Evolutionary conservation across 192 early-diverging fungal genomes (phyloP).

Genomic region (Entomortierella parvispora): DNA sequence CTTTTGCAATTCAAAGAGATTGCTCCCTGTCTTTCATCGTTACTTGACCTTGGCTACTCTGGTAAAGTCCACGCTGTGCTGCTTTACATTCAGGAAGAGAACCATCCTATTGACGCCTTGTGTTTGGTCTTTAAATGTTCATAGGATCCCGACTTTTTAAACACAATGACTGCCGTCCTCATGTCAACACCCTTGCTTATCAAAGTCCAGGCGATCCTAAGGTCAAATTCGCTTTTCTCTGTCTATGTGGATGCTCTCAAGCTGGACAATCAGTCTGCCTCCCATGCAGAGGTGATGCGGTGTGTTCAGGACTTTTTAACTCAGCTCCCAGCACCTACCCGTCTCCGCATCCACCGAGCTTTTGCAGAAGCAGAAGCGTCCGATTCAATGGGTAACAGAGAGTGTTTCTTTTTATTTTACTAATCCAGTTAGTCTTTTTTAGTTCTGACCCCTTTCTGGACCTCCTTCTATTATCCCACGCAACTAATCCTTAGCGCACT

Average conservation of each 20-base stretch:
- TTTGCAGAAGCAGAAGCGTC: constrained; percentile 56
- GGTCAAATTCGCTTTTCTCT: constrained; percentile 38
- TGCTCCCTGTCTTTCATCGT: constrained; percentile 49
- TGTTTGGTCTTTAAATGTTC: neutral
- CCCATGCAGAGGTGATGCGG: constrained; percentile 55
- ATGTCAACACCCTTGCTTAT: constrained; percentile 45
- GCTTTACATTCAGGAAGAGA: too few relatives aligned
- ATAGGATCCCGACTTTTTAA: constrained; percentile 39
- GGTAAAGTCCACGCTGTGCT: constrained; percentile 2
- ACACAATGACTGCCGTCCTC: constrained; percentile 35
- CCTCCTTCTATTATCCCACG: too few relatives aligned
- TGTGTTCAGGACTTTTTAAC: constrained; percentile 53
- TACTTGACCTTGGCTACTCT: constrained; percentile 47
- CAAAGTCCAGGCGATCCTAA: constrained; percentile 43
- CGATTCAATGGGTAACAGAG: constrained; percentile 49
- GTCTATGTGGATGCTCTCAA: constrained; percentile 52
- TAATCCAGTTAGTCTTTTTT: too few relatives aligned
- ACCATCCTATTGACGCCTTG: neutral
- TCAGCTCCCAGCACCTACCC: constrained; percentile 30
- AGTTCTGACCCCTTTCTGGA: neutral
- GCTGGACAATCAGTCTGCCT: constrained; percentile 54
- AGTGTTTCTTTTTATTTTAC: neutral
- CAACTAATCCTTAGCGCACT: too few relatives aligned
- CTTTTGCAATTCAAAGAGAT: constrained; percentile 47
- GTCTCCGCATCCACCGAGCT: constrained; percentile 42